Evolutionary conservation across 2,329 filamentous ascomycete species (phyloP).

Genomic region (Lecanicillium sp.): DNA sequence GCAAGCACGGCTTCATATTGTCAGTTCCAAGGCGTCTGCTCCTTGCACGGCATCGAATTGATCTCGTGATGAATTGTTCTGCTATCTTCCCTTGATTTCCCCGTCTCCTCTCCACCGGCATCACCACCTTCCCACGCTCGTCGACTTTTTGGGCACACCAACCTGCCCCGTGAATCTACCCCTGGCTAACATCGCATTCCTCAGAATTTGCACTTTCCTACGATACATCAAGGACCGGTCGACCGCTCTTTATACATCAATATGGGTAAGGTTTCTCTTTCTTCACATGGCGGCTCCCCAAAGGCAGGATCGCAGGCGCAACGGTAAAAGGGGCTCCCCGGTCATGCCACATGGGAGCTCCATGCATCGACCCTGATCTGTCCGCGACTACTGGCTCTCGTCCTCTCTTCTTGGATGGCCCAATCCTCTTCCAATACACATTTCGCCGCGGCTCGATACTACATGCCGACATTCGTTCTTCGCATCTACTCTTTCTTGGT

Average conservation of each 20-base stretch:
- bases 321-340: conserved; percentile 15
- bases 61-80: too few species aligned
- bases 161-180: background rate
- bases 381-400: too few species aligned
- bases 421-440: background rate
- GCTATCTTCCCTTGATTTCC: too few species aligned
- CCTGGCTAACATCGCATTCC: conserved; percentile 14
- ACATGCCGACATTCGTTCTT: conserved; percentile 25
- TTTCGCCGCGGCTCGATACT: background rate
- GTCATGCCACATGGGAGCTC: background rate
- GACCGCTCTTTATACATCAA: conserved; percentile 30
- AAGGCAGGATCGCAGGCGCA: conserved; percentile 17
- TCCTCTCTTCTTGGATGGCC: background rate
- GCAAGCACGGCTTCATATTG: too few species aligned
- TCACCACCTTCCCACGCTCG: background rate
- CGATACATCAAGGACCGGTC: conserved; percentile 18
- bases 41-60: too few species aligned
- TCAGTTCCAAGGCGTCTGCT: too few species aligned
- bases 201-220: conserved; percentile 23
- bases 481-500: conserved; percentile 41
- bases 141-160: too few species aligned
- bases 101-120: too few species aligned
- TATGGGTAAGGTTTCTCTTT: conserved; percentile 33
- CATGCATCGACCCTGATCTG: too few species aligned
- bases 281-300: conserved; percentile 14